These are phyloP conservation scores for Teratosphaeria nubilosa DNA, from an alignment of 2,329 filamentous ascomycete genomes.

Conservation along the genomic window DNA sequence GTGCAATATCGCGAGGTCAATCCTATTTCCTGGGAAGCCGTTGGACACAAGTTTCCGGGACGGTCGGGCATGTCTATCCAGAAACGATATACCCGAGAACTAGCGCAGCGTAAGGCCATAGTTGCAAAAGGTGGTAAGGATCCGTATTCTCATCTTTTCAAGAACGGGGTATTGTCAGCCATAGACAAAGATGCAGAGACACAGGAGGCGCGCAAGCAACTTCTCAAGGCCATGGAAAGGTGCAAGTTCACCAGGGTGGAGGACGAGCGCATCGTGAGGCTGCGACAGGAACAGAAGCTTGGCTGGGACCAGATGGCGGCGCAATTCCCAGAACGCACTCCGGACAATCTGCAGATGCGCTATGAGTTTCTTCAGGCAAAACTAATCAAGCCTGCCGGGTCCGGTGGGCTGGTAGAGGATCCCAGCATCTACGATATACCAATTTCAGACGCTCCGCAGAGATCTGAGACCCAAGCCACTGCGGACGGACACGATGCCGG, in stretches of 20 bases:
- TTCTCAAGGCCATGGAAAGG: slow-evolving; percentile 11
- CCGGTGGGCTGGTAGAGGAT: neutral
- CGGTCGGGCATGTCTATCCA: slow-evolving; percentile 18
- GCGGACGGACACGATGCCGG: neutral
- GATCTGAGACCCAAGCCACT: neutral
- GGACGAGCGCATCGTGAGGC: slow-evolving; percentile 20
- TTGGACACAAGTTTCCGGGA: slow-evolving; percentile 23
- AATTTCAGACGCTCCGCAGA: neutral
- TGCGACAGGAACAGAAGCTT: slow-evolving; percentile 28
- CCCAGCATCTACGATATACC: slow-evolving; percentile 1
- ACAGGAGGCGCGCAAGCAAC: neutral
- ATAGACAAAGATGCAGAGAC: neutral
- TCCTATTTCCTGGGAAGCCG: slow-evolving; percentile 22
- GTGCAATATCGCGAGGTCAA: neutral
- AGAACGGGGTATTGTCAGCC: neutral
- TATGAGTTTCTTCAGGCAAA: neutral
- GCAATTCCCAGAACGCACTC: neutral
- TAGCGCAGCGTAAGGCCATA: slow-evolving; percentile 4
- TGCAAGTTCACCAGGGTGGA: slow-evolving; percentile 4
- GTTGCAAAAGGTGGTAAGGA: slow-evolving; percentile 1
- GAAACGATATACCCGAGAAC: slow-evolving; percentile 10
- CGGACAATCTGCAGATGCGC: neutral
- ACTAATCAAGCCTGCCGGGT: neutral
- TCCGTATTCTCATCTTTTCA: slow-evolving; percentile 4
- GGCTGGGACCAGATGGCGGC: slow-evolving; percentile 25